Conservation (phyloP, 371 early-diverging fungal species). For the Mucor mucedo region DNA sequence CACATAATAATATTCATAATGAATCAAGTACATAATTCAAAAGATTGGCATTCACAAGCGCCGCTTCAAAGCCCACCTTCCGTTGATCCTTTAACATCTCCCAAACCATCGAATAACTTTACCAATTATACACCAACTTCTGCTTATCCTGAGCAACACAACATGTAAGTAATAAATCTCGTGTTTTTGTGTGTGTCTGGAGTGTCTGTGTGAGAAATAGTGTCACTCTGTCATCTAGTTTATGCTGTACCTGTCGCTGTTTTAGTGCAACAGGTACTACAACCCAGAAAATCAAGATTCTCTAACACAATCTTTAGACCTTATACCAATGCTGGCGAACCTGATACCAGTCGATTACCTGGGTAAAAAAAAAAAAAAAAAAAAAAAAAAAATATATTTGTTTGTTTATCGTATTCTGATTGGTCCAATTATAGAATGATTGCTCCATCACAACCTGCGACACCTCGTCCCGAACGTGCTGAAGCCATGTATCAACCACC, state of each 20-base stretch:
- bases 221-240: constrained; percentile 1
- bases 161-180: background rate
- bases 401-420: background rate
- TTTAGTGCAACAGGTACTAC: constrained; percentile 33
- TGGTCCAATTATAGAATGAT: constrained; percentile 22
- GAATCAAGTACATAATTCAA: constrained; percentile 20
- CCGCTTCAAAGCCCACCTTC: constrained; percentile 17
- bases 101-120: constrained; percentile 10
- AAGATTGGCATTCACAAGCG: constrained; percentile 25
- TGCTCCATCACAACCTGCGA: constrained; percentile 36
- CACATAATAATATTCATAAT: background rate
- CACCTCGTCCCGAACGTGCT: constrained; percentile 31
- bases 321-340: background rate
- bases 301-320: background rate
- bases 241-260: constrained; percentile 34
- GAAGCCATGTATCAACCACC: constrained; percentile 13
- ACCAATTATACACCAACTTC: background rate
- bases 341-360: constrained; percentile 19
- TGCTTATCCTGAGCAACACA: background rate
- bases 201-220: too few species aligned
- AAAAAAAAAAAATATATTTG: background rate
- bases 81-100: constrained; percentile 7
- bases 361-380: constrained; percentile 10
- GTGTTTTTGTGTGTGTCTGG: too few species aligned
- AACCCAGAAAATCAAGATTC: background rate